These are phyloP conservation scores for Cornus florida DNA, from an alignment of 148 eudicot genomes.

Conservation along the genomic window DNA sequence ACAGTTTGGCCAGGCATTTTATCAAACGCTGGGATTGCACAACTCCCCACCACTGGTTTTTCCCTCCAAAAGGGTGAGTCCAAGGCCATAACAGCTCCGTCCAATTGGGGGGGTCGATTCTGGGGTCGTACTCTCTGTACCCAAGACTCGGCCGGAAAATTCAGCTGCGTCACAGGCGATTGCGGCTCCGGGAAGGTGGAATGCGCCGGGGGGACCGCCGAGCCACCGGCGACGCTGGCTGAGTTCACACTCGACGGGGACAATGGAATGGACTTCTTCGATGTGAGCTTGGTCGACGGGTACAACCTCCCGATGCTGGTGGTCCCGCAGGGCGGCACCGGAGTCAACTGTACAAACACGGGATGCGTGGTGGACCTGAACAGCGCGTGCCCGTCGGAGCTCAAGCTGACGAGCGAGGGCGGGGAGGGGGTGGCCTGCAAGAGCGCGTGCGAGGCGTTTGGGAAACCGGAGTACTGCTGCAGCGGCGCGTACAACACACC, in stretches of 20 bases:
- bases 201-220: slow-evolving; percentile 52
- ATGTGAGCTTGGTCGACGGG: slow-evolving; percentile 83
- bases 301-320: slow-evolving; percentile 75
- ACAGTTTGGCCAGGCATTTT: slow-evolving; percentile 80
- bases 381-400: slow-evolving; percentile 50
- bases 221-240: slow-evolving; percentile 66
- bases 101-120: slow-evolving; percentile 72
- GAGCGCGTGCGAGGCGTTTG: slow-evolving; percentile 64
- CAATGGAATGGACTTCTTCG: slow-evolving; percentile 62
- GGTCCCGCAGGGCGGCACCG: slow-evolving; percentile 52
- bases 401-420: slow-evolving; percentile 27
- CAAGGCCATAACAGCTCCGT: slow-evolving; percentile 31
- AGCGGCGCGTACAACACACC: slow-evolving; percentile 62
- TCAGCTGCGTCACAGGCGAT: slow-evolving; percentile 74
- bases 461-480: slow-evolving; percentile 47
- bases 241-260: slow-evolving; percentile 62
- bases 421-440: slow-evolving; percentile 40
- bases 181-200: slow-evolving; percentile 60
- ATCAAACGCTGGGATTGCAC: slow-evolving; percentile 68
- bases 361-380: slow-evolving; percentile 54
- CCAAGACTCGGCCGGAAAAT: slow-evolving; percentile 41
- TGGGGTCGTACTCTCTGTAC: slow-evolving; percentile 75
- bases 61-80: slow-evolving; percentile 55
- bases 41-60: slow-evolving; percentile 67
- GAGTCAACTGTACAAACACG: slow-evolving; percentile 50